Evolutionary conservation across 2,329 filamentous ascomycete species (phyloP), one percentile per base, ranked within the genome.

Genomic region (Paraphoma sp.): DNA sequence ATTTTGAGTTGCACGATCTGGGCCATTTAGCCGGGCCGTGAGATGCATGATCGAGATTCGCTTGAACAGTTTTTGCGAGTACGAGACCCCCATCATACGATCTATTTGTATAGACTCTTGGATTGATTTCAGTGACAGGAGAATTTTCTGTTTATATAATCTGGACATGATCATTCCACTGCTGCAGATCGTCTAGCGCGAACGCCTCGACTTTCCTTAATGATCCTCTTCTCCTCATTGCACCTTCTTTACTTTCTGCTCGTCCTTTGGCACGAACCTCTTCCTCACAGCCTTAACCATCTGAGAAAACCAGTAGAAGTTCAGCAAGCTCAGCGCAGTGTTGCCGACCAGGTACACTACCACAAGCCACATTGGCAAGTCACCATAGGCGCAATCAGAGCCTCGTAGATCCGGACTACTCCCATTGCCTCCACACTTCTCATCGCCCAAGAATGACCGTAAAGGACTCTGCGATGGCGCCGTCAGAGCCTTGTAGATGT

Each of bases 241-340:
- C 1, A 36, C 54, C 56, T 71, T 71, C 60, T 73, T 73, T 10
- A 29, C 43, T 10, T 64, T 50, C 36, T 48, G 52, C 6, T 59
- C 57, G 36, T 53, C 51, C 2, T 53, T 51, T 4, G 81, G 79
- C 52, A 85, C 82, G 69, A 95, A 95, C 17, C 91, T 83, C 81
- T 91, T 93, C 59, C 86, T 82, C 6, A 95, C 87, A n/a, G 91
- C 90, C 54, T 86, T 83, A 56, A 95, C 86, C 91, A 95, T 95
- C 83, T 91, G 92, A 67, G 86, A 83, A 74, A 94, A 94, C 91
- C 91, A 95, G 77, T 88, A 91, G 61, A 91, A 86, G 78, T 95
- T 95, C 55, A 95, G 80, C 17, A 84, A 80, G 70, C 92, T 93
- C 44, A 95, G 82, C 0, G 86, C 84, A 14, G 91, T 64, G 72